Base-by-base conservation (phyloP, 208 protist species). In the Acanthamoeba divionensis region DNA sequence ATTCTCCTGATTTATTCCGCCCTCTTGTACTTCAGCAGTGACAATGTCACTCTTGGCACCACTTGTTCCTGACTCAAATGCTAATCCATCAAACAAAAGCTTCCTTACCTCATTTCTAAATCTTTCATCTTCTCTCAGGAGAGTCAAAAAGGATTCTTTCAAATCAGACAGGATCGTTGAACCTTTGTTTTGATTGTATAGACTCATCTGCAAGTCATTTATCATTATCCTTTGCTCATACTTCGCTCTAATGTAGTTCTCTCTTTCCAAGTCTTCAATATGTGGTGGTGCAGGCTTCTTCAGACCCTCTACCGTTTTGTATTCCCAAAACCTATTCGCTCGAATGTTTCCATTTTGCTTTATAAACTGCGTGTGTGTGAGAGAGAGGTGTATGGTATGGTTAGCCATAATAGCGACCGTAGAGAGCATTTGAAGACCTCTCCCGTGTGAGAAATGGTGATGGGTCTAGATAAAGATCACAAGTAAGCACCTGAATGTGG, bases 221-320 rank as follows among this genome's bases (percentile, higher is more conserved):
- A 55, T 85, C 33, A 85, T 66, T 15, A 85, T 66, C 75, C 63
- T 85, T 55, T 85, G 57, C 52, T 85, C 75, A 33, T 85, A 85
- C 52, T 85, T 85, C 26, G 63, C 52, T n/a, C 75, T 48, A 12
- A 85, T 85, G 75, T 85, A 85, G n/a, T 63, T 60, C 24, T 85
- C 75, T 10, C 75, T 48, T 55, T 85, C 75, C 52, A 31, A 21
- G 2, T 85, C 50, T 31, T 31, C 47, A 38, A 63, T 63, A 7
- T n/a, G 24, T 1, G 50, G 75, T 21, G 75, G 75, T 15, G 75
- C 4, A 18, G 75, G 75, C 50, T 85, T 85, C 31, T 41, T 85
- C 52, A 44, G 4, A 24, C 75, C 75, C 31, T 63, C 75, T 29
- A 60, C 36, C 44, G 6, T 63, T 24, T 55, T 29, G 29, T 36